Conservation (phyloP, 2,329 filamentous ascomycete species). For the Lachnellula suecica region DNA sequence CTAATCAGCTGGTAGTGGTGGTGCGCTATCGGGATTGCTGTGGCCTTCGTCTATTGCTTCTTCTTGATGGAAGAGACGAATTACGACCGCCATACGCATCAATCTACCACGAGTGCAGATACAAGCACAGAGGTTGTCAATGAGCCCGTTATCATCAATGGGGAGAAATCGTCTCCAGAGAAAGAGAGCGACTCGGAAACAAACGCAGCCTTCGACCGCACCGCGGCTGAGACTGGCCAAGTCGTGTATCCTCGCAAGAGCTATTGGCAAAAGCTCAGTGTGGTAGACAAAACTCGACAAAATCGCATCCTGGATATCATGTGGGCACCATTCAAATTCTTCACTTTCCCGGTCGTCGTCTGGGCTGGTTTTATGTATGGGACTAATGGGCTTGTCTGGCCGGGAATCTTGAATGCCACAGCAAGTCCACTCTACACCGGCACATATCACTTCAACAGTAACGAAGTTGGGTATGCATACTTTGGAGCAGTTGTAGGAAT, state of each 20-base stretch:
- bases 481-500: not conserved
- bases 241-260: constrained; percentile 38
- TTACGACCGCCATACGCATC: not conserved
- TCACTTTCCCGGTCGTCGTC: constrained; percentile 32
- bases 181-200: not conserved
- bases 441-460: constrained; percentile 37
- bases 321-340: constrained; percentile 32
- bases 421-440: constrained; percentile 32
- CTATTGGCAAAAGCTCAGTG: constrained; percentile 41
- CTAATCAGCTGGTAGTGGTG: too few relatives aligned
- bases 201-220: not conserved
- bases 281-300: constrained; percentile 41
- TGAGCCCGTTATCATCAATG: constrained; percentile 33
- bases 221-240: constrained; percentile 29
- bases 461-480: not conserved
- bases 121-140: constrained; percentile 4
- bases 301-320: constrained; percentile 40
- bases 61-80: constrained; percentile 59
- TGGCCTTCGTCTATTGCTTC: constrained; percentile 48
- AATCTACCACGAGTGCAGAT: not conserved
- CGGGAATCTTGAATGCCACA: constrained; percentile 37
- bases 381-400: too few relatives aligned
- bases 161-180: constrained; percentile 33
- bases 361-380: constrained; percentile 30
- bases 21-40: constrained; percentile 49